Evolutionary conservation across 2,329 filamentous ascomycete genomes (phyloP).

Genomic region (Exophiala viscosa): DNA sequence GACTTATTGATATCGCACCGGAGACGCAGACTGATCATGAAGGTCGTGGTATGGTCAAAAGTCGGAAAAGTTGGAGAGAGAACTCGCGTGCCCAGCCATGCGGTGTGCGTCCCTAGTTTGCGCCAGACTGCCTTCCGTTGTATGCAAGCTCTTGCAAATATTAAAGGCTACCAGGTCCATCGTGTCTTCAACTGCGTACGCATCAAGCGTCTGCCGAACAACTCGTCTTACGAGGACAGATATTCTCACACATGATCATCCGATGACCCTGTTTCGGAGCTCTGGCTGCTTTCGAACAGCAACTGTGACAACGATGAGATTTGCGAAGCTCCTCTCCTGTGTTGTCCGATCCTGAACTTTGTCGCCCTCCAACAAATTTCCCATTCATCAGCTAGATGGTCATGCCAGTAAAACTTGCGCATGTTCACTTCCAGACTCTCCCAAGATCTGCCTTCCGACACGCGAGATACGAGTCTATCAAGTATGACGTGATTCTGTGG

Average conservation of each 20-base stretch:
- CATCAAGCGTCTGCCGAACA: no score
- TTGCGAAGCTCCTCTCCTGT: constrained; percentile 13
- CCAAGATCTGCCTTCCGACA: constrained; percentile 13
- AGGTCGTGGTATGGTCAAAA: no score
- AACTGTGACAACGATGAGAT: not conserved
- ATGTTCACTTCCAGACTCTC: constrained; percentile 9
- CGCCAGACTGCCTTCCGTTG: not conserved
- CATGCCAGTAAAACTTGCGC: constrained; percentile 13
- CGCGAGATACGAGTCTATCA: not conserved
- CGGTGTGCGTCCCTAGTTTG: no score
- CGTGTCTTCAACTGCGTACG: no score
- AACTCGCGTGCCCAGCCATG: no score
- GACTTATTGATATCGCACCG: no score
- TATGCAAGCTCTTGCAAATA: not conserved
- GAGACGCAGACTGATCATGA: no score
- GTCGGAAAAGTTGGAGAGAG: no score
- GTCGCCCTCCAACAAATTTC: constrained; percentile 18
- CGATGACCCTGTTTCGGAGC: not conserved
- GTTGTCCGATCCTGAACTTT: constrained; percentile 4
- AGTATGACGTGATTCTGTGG: constrained; percentile 11
- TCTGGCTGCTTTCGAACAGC: constrained; percentile 1
- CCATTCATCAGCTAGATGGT: constrained; percentile 14
- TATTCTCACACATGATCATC: not conserved
- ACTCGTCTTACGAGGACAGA: no score
- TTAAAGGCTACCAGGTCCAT: no score